Base-by-base conservation (phyloP, 2,329 filamentous ascomycete genomes). In the Venturia oleaginea region DNA sequence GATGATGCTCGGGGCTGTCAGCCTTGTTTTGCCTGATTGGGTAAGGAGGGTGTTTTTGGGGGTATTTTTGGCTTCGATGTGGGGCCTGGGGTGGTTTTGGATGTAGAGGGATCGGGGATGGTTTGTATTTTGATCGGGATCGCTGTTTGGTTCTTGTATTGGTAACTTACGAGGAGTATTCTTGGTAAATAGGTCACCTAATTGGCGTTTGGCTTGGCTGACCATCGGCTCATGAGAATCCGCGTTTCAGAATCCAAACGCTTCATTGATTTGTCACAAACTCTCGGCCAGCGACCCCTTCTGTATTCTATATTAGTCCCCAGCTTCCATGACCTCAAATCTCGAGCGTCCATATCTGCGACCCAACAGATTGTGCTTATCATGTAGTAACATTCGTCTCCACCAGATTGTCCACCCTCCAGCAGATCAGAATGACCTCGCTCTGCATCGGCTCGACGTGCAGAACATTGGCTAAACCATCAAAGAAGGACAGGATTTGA, bases 1-100 rank as follows among this genome's bases (percentile, higher is more conserved):
- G 51, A 57, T 57, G 51, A 34, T 57, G 51, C 51, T 57, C 51
- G 27, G 51, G 27, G 51, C 11, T 8, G 27, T 57, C 51, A 57
- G 51, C 51, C 51, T 57, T 57, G 51, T 34, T 15, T 15, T 17
- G 27, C 51, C 30, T 17, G 30, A 32, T 34, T 10, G 19, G 30
- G 30, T 51, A n/a, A 34, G 51, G 27, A n/a, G 8, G 15, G 27
- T 2, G 6, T 15, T 17, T 57, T 57, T 34, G 48, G 27, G 27
- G 48, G 4, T 11, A 19, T 2, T 32, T 32, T 17, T 57, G 17
- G 1, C 13, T 34, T 34, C 30, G 27, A 34, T 34, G 27, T 7
- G 51, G 51, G n/a, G 24, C 1, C 3, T 3, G 4, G 48, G 1
- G 1, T 3, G 48, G 30, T 54, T 32, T 54, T 17, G 27, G 11